These are phyloP conservation scores for Elongisporangium prolatum DNA, from an alignment of 352 stramenopile species.

Conservation along the genomic window DNA sequence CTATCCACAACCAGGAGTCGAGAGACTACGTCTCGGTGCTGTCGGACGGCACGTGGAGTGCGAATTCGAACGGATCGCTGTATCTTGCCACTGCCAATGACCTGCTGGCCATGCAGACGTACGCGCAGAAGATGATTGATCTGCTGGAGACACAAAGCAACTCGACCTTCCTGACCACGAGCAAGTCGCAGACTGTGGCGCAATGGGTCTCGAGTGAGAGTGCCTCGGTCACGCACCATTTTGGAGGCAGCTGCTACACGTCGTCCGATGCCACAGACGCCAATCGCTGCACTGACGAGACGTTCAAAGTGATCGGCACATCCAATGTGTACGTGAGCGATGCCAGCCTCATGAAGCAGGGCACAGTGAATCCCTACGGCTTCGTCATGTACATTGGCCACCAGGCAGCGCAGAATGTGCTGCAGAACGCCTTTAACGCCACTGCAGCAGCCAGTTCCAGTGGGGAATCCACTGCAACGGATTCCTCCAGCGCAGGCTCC, in stretches of 20 bases:
- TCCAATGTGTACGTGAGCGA: slow-evolving; percentile 23
- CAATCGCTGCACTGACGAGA: slow-evolving; percentile 23
- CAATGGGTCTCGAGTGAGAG: slow-evolving; percentile 8
- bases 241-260: slow-evolving; percentile 27
- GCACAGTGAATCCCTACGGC: slow-evolving; percentile 25
- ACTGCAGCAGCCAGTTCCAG: slow-evolving; percentile 1
- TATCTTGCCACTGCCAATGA: slow-evolving; percentile 6
- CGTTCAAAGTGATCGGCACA: slow-evolving; percentile 19
- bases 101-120: slow-evolving; percentile 6
- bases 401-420: slow-evolving; percentile 32
- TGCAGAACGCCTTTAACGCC: slow-evolving; percentile 20
- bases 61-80: slow-evolving; percentile 6
- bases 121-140: slow-evolving; percentile 7
- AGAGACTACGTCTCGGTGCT: slow-evolving; percentile 13
- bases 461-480: not conserved
- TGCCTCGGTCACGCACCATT: slow-evolving; percentile 19
- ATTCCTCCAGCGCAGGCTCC: not conserved
- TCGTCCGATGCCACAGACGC: slow-evolving; percentile 15
- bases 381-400: slow-evolving; percentile 29
- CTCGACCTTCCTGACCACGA: slow-evolving; percentile 5
- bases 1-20: slow-evolving; percentile 21
- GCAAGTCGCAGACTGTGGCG: slow-evolving; percentile 1
- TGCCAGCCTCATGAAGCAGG: slow-evolving; percentile 25
- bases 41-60: slow-evolving; percentile 2
- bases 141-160: not conserved